A percentile compares a stretch with the other conserved stretches of the same genome.
Conservation (phyloP, 2,329 filamentous ascomycete species). For the Bipolaris oryzae region DNA sequence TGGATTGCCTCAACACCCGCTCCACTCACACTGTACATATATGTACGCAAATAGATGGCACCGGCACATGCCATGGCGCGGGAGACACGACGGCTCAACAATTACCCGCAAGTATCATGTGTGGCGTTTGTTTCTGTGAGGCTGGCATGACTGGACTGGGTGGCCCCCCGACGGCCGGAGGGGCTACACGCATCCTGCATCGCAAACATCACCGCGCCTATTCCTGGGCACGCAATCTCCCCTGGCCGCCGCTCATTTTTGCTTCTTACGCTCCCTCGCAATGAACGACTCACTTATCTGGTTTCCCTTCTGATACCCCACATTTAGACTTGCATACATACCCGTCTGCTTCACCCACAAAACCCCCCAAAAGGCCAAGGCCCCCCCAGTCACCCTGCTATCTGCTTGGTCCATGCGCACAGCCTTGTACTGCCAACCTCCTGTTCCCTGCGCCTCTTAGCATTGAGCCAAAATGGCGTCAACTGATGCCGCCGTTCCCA, state of each 20-base stretch:
- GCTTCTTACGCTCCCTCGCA: conserved; percentile 6
- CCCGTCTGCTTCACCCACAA: not conserved
- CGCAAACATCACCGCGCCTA: conserved; percentile 5
- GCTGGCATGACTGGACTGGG: too few species aligned
- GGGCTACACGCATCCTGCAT: conserved; percentile 23
- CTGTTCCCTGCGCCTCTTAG: conserved; percentile 4
- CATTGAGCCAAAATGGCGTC: conserved; percentile 25
- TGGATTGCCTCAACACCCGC: too few species aligned
- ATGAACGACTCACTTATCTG: conserved; percentile 7
- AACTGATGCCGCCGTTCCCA: conserved; percentile 17
- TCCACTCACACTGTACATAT: too few species aligned
- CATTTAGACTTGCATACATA: not conserved
- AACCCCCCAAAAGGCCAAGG: too few species aligned
- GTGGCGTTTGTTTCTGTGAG: conserved; percentile 9
- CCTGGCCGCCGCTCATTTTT: not conserved
- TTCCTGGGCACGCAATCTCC: not conserved
- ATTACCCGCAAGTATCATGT: conserved; percentile 7
- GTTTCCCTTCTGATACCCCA: conserved; percentile 7
- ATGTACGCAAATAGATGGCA: not conserved
- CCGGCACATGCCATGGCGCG: not conserved
- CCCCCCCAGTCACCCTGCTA: not conserved
- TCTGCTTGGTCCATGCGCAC: conserved; percentile 10
- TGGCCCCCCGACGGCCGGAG: conserved; percentile 26
- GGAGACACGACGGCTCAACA: conserved; percentile 11
- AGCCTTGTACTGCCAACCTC: conserved; percentile 9